These are phyloP conservation scores for Eremomyces bilateralis DNA, from an alignment of 495 filamentous ascomycete genomes.

Conservation along the genomic window DNA sequence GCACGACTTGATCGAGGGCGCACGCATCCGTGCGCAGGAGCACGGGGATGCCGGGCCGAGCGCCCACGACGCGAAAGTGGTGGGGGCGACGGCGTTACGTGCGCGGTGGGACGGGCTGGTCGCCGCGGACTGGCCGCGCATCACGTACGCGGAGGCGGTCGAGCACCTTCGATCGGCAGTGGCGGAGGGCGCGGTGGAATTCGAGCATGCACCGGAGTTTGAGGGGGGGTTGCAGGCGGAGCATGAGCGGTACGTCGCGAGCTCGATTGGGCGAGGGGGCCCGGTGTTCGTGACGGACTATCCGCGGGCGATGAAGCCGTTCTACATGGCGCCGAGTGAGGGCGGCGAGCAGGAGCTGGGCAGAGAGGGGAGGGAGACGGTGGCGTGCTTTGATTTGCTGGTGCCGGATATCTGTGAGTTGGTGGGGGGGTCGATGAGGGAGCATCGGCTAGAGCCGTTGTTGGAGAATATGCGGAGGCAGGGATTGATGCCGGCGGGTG, in stretches of 20 bases:
- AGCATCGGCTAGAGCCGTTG: slow-evolving; percentile 55
- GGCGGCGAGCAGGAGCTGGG: too few relatives aligned
- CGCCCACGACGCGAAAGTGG: too few relatives aligned
- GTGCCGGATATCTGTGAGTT: slow-evolving; percentile 79
- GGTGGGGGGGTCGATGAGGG: slow-evolving; percentile 80
- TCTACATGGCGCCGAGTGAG: slow-evolving; percentile 61
- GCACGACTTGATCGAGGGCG: slow-evolving; percentile 34
- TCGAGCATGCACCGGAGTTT: slow-evolving; percentile 47
- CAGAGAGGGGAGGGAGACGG: slow-evolving; percentile 40
- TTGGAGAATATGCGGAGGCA: slow-evolving; percentile 48
- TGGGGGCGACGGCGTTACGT: too few relatives aligned
- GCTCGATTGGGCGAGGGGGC: slow-evolving; percentile 37
- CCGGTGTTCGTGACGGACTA: slow-evolving; percentile 93
- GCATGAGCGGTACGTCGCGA: slow-evolving; percentile 78
- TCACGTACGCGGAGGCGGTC: slow-evolving; percentile 70
- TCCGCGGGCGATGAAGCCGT: slow-evolving; percentile 66
- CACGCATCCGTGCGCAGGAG: slow-evolving; percentile 9
- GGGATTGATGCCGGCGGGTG: slow-evolving; percentile 24
- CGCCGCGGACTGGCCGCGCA: slow-evolving; percentile 48
- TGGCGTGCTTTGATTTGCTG: slow-evolving; percentile 88
- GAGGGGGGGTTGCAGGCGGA: slow-evolving; percentile 65
- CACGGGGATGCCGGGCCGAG: slow-evolving; percentile 16
- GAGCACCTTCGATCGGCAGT: slow-evolving; percentile 39
- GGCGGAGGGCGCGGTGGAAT: slow-evolving; percentile 25
- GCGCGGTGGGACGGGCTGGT: slow-evolving; percentile 51